Base-by-base conservation (phyloP, 495 filamentous ascomycete genomes). In the Penicillium silybi region DNA sequence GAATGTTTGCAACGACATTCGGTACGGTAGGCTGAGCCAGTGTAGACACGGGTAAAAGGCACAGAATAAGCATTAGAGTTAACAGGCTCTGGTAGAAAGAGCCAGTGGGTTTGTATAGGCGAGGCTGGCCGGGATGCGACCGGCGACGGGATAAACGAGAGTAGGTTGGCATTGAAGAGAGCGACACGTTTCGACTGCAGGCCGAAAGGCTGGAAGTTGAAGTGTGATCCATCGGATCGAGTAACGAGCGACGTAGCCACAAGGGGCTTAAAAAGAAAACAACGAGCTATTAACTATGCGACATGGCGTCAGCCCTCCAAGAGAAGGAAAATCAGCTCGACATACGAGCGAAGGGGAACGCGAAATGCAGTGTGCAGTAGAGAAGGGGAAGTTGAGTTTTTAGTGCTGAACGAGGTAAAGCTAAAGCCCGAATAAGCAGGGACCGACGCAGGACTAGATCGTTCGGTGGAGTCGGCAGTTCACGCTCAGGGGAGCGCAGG, bases 41-140 rank as follows among this genome's bases (percentile, higher is more conserved):
- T 13, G 57, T 25, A 10, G 59, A 53, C 23, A 44, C 27, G 4
- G 57, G 41, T 44, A 44, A 54, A 0, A 63, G 29, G 34, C 57
- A 63, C 23, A 65, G 18, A 51, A 61, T 56, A 45, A 57, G 34
- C 46, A 65, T 61, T 60, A 63, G 4, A n/a, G 63, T 60, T 63
- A 65, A 25, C 15, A 63, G 39, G 44, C 46, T 25, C 41, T 59
- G 39, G 45, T 56, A 55, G 17, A 57, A 13, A 13, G 34, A 27
- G 38, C 41, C 27, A 17, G 20, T 5, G 25, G 32, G 17, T 39
- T 44, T 27, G 39, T 41, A 29, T 35, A 35, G 42, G 11, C 29
- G 13, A n/a, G n/a, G n/a, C 48, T 20, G 48, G 29, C 43, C 46
- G 42, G 26, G 17, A 46, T 40, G 48, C 32, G 46, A 50, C 50